Conservation (phyloP, 1,284 basidiomycete species). For the Sporisorium scitamineum region DNA sequence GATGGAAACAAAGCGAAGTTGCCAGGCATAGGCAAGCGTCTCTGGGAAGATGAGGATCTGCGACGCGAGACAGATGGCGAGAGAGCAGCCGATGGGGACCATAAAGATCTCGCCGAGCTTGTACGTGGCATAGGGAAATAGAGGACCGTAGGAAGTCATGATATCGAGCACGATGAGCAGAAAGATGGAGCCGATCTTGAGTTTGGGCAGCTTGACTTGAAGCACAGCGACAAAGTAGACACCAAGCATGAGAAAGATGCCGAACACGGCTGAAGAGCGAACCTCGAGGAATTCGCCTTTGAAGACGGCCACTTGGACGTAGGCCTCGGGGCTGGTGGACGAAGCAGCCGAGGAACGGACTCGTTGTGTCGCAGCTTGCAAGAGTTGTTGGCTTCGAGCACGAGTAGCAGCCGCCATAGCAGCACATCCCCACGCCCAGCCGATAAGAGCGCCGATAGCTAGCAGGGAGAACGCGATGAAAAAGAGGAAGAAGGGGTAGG, state of each 20-base stretch:
- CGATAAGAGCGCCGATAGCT: conserved; percentile 75
- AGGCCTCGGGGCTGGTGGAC: conserved; percentile 63
- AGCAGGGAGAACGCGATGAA: conserved; percentile 73
- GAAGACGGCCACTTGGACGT: conserved; percentile 72
- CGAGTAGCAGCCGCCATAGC: conserved; percentile 77
- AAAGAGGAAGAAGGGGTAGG: conserved; percentile 60
- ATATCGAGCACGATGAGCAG: conserved; percentile 57
- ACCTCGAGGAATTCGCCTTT: conserved; percentile 78
- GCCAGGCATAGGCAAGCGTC: conserved; percentile 75
- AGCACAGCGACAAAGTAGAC: conserved; percentile 76
- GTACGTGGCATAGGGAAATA: conserved; percentile 78
- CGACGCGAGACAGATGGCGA: conserved; percentile 49
- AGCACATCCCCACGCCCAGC: conserved; percentile 81
- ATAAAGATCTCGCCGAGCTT: conserved; percentile 72
- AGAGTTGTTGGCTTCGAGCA: conserved; percentile 74
- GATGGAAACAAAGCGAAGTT: conserved; percentile 65
- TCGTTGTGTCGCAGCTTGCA: conserved; percentile 72
- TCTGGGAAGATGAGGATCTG: conserved; percentile 80
- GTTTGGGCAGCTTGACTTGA: conserved; percentile 76
- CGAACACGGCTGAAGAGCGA: conserved; percentile 74
- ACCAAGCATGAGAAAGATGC: conserved; percentile 79
- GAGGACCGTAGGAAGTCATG: conserved; percentile 71
- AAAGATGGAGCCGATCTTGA: conserved; percentile 74
- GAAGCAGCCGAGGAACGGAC: conserved; percentile 68
- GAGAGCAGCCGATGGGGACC: conserved; percentile 44